Conservation (phyloP, 805 yeast species). For the Saturnispora sanitii region DNA sequence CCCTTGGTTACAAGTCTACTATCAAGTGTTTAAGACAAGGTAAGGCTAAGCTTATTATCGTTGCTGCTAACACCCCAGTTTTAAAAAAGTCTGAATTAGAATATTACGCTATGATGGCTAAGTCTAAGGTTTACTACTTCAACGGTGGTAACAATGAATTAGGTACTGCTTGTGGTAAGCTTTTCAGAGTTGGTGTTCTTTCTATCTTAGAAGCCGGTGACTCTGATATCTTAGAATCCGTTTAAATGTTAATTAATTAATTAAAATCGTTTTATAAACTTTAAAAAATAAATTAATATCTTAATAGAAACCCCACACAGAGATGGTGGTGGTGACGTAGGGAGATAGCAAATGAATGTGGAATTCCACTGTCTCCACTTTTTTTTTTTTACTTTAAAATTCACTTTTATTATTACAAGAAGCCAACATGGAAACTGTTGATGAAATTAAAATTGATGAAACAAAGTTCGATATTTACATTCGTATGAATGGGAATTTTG, state of each 20-base stretch:
- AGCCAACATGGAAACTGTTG: constrained; percentile 5
- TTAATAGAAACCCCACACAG: no score
- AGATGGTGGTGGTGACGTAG: no score
- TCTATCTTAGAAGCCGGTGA: constrained; percentile 98
- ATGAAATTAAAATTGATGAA: constrained; percentile 1
- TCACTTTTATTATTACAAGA: background rate
- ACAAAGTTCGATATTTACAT: constrained; percentile 42
- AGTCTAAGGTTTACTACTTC: constrained; percentile 97
- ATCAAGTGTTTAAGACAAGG: constrained; percentile 97
- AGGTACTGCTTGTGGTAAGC: constrained; percentile 99
- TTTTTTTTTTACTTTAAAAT: background rate
- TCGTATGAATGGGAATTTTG: constrained; percentile 76
- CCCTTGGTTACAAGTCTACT: constrained; percentile 99
- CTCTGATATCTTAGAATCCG: constrained; percentile 88
- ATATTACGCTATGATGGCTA: constrained; percentile 99
- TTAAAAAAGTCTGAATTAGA: constrained; percentile 99
- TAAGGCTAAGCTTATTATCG: constrained; percentile 95
- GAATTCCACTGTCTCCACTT: background rate
- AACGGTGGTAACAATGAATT: constrained; percentile 99
- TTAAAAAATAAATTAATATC: no score
- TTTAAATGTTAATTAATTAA: constrained; percentile 24
- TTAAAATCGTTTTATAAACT: background rate
- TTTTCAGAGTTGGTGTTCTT: constrained; percentile 98
- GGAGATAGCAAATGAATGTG: no score
- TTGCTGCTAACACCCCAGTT: constrained; percentile 99